Percentiles rank a stretch among this genome's conserved stretches.
These are phyloP conservation scores for Urtica urens DNA, from an alignment of 306 rosid genomes.

Conservation along the genomic window DNA sequence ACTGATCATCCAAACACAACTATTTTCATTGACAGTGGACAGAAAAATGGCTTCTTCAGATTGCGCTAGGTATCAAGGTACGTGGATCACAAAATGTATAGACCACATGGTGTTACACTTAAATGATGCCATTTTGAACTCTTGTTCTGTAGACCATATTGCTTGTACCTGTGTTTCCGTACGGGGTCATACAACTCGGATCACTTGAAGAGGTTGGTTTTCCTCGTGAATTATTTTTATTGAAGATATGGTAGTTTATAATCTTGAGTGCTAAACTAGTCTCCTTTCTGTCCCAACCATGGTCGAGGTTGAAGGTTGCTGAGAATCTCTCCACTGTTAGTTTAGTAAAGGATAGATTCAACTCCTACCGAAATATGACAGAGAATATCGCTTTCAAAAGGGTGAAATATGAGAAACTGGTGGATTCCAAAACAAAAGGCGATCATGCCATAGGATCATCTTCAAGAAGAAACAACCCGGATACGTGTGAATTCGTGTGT, in stretches of 20 bases:
- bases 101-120: no score
- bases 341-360: slow-evolving; percentile 44
- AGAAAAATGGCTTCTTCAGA: slow-evolving; percentile 74
- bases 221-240: slow-evolving; percentile 2
- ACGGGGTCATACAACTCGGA: slow-evolving; percentile 86
- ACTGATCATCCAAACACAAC: slow-evolving; percentile 17
- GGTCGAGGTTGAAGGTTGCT: slow-evolving; percentile 48
- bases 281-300: slow-evolving; percentile 14
- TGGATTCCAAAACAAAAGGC: slow-evolving; percentile 14
- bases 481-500: slow-evolving; percentile 23
- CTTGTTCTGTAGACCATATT: slow-evolving; percentile 56
- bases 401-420: slow-evolving; percentile 26
- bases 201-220: slow-evolving; percentile 59
- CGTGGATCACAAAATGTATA: no score
- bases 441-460: slow-evolving; percentile 19
- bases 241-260: background rate
- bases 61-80: slow-evolving; percentile 83
- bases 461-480: slow-evolving; percentile 18
- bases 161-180: slow-evolving; percentile 73
- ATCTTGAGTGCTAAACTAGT: slow-evolving; percentile 8
- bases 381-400: slow-evolving; percentile 19
- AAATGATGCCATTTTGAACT: slow-evolving; percentile 2
- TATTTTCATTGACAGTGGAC: slow-evolving; percentile 44
- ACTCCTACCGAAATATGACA: slow-evolving; percentile 19
- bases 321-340: slow-evolving; percentile 52